Evolutionary conservation across 805 yeast species (phyloP).

Genomic region (Kodamaea fukazawae): DNA sequence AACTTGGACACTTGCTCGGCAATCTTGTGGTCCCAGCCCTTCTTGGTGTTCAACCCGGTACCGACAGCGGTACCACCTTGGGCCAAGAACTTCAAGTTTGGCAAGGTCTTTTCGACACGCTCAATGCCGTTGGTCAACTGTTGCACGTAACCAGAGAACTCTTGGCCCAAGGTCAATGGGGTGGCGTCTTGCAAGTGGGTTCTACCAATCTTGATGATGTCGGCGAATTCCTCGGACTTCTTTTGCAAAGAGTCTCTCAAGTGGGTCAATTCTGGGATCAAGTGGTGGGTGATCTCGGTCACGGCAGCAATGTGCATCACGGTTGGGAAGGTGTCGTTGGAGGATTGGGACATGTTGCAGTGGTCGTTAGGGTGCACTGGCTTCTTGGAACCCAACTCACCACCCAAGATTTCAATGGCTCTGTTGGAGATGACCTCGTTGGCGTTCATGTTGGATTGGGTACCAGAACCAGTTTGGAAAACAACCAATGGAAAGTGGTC

Average conservation of each 20-base stretch:
- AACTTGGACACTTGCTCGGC: constrained; percentile 82
- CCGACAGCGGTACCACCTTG: constrained; percentile 99
- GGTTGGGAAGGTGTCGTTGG: constrained; percentile 98
- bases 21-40: constrained; percentile 83
- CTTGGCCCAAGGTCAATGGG: constrained; percentile 96
- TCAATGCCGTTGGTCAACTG: constrained; percentile 88
- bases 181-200: constrained; percentile 99
- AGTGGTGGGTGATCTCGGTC: constrained; percentile 69
- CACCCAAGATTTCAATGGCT: constrained; percentile 95
- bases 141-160: constrained; percentile 93
- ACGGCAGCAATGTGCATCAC: constrained; percentile 99
- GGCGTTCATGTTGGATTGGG: constrained; percentile 98
- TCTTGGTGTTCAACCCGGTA: constrained; percentile 92
- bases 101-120: constrained; percentile 75
- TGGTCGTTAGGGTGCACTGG: constrained; percentile 99
- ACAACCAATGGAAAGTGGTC: constrained; percentile 98
- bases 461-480: constrained; percentile 98
- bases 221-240: constrained; percentile 79
- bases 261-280: constrained; percentile 76
- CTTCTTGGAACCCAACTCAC: constrained; percentile 82
- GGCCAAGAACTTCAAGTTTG: constrained; percentile 77
- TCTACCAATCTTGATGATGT: constrained; percentile 97
- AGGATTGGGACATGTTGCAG: constrained; percentile 97
- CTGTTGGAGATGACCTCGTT: constrained; percentile 98
- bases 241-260: constrained; percentile 75